A percentile compares a stretch with the other conserved stretches of the same genome.
Conservation (phyloP, 169 alveolate genomes). For the Plasmodium gaboni region DNA sequence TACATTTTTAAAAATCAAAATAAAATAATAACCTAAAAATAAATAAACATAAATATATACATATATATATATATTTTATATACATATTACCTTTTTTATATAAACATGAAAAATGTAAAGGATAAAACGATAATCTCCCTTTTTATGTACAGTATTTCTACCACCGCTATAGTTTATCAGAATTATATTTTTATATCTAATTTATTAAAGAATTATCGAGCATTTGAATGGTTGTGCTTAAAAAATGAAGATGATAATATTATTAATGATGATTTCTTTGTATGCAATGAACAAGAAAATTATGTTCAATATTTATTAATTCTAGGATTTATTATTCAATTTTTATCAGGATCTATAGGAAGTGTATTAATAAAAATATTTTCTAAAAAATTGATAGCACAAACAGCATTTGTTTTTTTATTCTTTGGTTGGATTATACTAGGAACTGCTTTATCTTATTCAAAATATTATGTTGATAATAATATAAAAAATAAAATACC, state of each 20-base stretch:
- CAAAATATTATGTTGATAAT: constrained; percentile 20
- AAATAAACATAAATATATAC: background rate
- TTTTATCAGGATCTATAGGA: constrained; percentile 59
- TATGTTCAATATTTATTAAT: constrained; percentile 44
- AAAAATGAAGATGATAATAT: constrained; percentile 6
- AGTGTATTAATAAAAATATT: constrained; percentile 40
- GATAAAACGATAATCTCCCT: constrained; percentile 14
- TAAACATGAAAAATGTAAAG: constrained; percentile 8
- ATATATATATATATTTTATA: background rate
- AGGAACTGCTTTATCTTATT: constrained; percentile 21
- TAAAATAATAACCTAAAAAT: background rate
- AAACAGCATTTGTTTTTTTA: constrained; percentile 35
- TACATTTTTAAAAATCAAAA: no score
- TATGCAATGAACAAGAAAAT: constrained; percentile 62
- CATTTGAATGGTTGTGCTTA: constrained; percentile 49
- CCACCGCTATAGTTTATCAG: constrained; percentile 64
- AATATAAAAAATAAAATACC: background rate
- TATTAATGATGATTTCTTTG: constrained; percentile 23
- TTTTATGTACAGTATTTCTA: constrained; percentile 66
- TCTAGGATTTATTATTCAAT: constrained; percentile 55
- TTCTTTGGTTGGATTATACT: constrained; percentile 40
- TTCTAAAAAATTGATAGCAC: constrained; percentile 35
- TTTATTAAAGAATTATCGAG: constrained; percentile 45
- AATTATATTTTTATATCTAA: constrained; percentile 48
- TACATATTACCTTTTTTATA: background rate